Conservation (phyloP, 2,329 filamentous ascomycete species). For the Penicillium sclerotiorum region DNA sequence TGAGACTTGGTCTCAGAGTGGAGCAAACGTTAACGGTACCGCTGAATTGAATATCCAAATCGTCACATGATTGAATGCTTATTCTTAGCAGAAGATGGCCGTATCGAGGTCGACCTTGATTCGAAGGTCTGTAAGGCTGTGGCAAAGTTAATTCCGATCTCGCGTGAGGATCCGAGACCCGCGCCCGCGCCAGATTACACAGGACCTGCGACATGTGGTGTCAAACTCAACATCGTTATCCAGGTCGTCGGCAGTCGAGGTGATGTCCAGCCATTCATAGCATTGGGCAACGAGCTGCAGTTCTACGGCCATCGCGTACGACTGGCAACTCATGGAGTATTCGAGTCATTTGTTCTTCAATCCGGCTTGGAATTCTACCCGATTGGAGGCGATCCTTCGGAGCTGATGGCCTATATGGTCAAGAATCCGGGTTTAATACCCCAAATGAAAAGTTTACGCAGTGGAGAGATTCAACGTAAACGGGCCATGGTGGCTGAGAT, state of each 20-base stretch:
- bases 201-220: slow-evolving; percentile 8
- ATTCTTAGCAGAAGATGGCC: slow-evolving; percentile 18
- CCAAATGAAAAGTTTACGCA: slow-evolving; percentile 38
- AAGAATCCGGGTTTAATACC: slow-evolving; percentile 50
- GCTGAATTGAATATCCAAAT: not conserved
- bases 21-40: slow-evolving; percentile 18
- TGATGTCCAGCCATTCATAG: slow-evolving; percentile 63
- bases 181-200: not conserved
- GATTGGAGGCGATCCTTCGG: slow-evolving; percentile 59
- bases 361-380: slow-evolving; percentile 60
- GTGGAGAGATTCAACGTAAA: slow-evolving; percentile 36
- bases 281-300: slow-evolving; percentile 56
- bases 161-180: slow-evolving; percentile 5
- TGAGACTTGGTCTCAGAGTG: slow-evolving; percentile 1
- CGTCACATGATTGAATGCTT: not conserved
- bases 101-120: slow-evolving; percentile 26
- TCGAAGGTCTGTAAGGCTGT: slow-evolving; percentile 27
- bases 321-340: slow-evolving; percentile 59
- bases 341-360: slow-evolving; percentile 56
- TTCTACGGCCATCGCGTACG: slow-evolving; percentile 58
- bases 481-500: slow-evolving; percentile 40
- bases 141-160: slow-evolving; percentile 25
- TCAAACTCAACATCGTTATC: slow-evolving; percentile 57
- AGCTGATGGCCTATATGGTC: slow-evolving; percentile 56
- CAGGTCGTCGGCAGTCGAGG: slow-evolving; percentile 60